Evolutionary conservation across 2,329 filamentous ascomycete species (phyloP), one percentile per base, ranked within the genome.

Genomic region (Diaporthe australafricana): DNA sequence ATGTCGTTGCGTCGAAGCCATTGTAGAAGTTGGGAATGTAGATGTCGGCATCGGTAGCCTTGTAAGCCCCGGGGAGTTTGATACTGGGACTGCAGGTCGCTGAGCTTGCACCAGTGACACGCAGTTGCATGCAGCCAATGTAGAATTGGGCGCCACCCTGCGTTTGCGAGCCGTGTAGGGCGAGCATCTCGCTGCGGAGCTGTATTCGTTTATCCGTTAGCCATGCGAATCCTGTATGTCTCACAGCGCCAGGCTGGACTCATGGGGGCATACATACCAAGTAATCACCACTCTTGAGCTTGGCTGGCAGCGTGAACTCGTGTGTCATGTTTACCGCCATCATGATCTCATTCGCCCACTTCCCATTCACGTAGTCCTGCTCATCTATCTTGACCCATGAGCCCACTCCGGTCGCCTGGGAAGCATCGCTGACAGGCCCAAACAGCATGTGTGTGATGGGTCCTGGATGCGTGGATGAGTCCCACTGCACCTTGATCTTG

Each of bases 1-100:
- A 73, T 1, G 69, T 69, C 0, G 42, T 56, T 11, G 72, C 53
- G 17, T 85, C 81, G 77, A 88, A 89, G 22, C 85, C 78, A 77
- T 89, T 83, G 74, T 87, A 88, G n/a, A 84, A 85, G 20, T 63
- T 63, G 42, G 60, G 42, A 8, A 63, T 63, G 42, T 63, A 63
- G 70, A 90, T 83, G 1, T 87, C 87, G 0, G 87, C 78, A 73
- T 89, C 87, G 25, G 77, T 80, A 0, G 77, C 78, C 75, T 84
- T 84, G 76, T 90, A 89, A 1, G 86, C 87, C 7, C 87, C 87
- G 0, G 88, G 88, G 79, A 89, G 87, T 1, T 82, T 76, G 20
- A 89, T 87, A 1, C 78, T 77, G 0, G 72, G 72, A 9, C 47
- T 47, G 74, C 80, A 81, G 63, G 14, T 75, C 7, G 70, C 73